These are phyloP conservation scores for Fagopyrum homotropicum DNA, from an alignment of 148 eudicot genomes.

Conservation along the genomic window DNA sequence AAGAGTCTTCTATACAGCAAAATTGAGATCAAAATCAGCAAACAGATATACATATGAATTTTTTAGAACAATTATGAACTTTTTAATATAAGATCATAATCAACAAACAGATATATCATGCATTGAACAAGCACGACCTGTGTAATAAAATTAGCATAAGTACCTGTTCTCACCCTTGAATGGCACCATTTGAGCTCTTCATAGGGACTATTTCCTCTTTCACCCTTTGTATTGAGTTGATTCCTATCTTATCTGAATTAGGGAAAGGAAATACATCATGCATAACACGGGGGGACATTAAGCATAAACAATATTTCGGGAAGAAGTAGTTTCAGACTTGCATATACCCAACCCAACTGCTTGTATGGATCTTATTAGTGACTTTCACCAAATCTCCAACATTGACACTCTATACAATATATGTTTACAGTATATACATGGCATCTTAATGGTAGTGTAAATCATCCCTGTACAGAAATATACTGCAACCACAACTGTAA, in stretches of 20 bases:
- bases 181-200: conserved; percentile 97
- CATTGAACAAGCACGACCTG: background rate
- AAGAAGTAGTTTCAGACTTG: background rate
- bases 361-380: background rate
- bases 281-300: background rate
- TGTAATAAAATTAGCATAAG: conserved; percentile 2
- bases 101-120: too few relatives aligned
- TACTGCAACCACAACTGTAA: conserved; percentile 95
- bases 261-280: conserved; percentile 88
- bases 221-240: conserved; percentile 94
- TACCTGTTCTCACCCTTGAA: conserved; percentile 89
- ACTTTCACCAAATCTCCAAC: background rate
- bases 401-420: background rate
- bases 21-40: background rate
- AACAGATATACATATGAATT: too few relatives aligned
- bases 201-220: conserved; percentile 87
- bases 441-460: background rate
- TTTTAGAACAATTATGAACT: too few relatives aligned
- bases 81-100: too few relatives aligned
- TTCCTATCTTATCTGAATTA: conserved; percentile 92
- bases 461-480: background rate
- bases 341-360: background rate
- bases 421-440: too few relatives aligned
- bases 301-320: background rate
- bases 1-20: background rate